phyloP scores from a whole-genome alignment of 257 asterid genomes.

The Pogostemon cablin region DNA sequence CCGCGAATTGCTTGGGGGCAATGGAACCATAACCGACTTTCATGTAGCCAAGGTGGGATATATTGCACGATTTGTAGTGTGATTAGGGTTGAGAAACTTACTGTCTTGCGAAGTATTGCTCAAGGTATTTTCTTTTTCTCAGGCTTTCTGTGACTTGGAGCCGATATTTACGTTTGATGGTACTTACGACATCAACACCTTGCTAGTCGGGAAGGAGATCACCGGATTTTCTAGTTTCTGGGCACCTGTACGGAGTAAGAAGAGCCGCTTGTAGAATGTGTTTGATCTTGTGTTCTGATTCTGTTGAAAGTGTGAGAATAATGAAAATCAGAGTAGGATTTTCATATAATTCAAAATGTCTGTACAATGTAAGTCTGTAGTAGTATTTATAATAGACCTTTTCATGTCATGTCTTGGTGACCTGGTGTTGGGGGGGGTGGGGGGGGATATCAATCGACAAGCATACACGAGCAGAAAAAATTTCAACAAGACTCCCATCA shows the following conservation, averaged over 20 bases:
- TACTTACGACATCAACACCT: conserved; percentile 83
- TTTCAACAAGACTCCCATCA: neutral
- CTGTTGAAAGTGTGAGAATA: too few relatives aligned
- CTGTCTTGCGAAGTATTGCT: neutral
- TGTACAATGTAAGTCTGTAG: neutral
- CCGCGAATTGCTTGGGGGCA: conserved; percentile 83
- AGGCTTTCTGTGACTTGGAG: conserved; percentile 97
- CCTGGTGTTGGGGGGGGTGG: too few relatives aligned
- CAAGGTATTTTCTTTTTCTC: neutral
- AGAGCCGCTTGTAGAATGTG: conserved; percentile 60
- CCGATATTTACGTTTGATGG: conserved; percentile 91
- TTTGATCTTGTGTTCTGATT: neutral
- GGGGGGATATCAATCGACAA: too few relatives aligned
- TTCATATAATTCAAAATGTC: neutral
- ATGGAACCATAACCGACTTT: conserved; percentile 68
- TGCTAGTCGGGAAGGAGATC: conserved; percentile 84
- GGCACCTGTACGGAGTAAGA: conserved; percentile 51
- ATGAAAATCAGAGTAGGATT: too few relatives aligned
- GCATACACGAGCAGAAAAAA: neutral
- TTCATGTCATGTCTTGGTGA: neutral
- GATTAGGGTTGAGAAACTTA: too few relatives aligned
- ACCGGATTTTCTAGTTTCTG: conserved; percentile 83
- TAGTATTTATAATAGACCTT: neutral
- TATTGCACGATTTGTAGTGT: too few relatives aligned
- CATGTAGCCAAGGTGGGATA: conserved; percentile 60